Evolutionary conservation across 768 basidiomycete species (phyloP).

Genomic region (Collybiopsis confluens): DNA sequence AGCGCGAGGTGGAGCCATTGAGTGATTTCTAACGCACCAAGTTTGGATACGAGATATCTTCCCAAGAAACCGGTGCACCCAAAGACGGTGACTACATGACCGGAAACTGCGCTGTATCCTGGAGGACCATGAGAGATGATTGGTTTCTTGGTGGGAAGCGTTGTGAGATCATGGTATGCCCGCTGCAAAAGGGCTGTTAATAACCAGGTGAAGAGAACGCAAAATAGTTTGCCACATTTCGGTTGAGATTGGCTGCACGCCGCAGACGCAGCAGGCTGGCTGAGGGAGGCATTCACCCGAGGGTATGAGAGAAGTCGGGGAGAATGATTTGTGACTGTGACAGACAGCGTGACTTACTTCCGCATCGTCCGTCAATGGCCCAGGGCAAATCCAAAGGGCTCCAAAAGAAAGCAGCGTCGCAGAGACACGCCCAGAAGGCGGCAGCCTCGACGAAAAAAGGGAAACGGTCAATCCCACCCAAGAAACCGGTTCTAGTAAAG

Average conservation of each 20-base stretch:
- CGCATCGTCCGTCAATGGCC: slow-evolving; percentile 46
- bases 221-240: slow-evolving; percentile 33
- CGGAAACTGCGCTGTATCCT: slow-evolving; percentile 83
- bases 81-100: slow-evolving; percentile 94
- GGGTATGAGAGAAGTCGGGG: not conserved
- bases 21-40: slow-evolving; percentile 53
- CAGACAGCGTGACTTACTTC: not conserved
- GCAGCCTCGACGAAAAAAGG: slow-evolving; percentile 78
- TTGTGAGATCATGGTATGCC: slow-evolving; percentile 67
- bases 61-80: slow-evolving; percentile 96
- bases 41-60: slow-evolving; percentile 88
- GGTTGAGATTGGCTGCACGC: slow-evolving; percentile 40
- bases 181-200: slow-evolving; percentile 40
- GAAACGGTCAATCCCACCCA: slow-evolving; percentile 72
- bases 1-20: slow-evolving; percentile 8
- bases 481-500: slow-evolving; percentile 70
- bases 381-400: slow-evolving; percentile 88
- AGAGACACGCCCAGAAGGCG: slow-evolving; percentile 60
- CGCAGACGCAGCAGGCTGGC: slow-evolving; percentile 49
- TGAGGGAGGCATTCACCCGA: slow-evolving; percentile 35
- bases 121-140: slow-evolving; percentile 73
- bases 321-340: not conserved
- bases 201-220: slow-evolving; percentile 2
- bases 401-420: slow-evolving; percentile 47
- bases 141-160: slow-evolving; percentile 52